Conservation (phyloP, 2,329 filamentous ascomycete species). For the Whalleya microplaca region DNA sequence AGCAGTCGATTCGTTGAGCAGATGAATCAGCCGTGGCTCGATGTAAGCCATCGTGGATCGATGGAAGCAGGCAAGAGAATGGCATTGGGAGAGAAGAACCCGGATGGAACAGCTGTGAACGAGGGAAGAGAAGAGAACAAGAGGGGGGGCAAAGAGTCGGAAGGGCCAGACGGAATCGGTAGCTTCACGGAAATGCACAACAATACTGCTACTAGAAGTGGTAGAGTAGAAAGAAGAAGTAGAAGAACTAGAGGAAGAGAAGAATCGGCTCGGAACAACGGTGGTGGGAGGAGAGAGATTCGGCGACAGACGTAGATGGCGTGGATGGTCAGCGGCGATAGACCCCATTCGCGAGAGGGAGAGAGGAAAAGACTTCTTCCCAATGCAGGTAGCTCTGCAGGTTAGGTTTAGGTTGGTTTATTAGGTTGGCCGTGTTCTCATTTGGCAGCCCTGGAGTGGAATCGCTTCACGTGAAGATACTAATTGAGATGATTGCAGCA, state of each 20-base stretch:
- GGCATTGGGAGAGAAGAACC: constrained; percentile 43
- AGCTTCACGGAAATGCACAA: neutral
- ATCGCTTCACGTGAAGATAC: constrained; percentile 20
- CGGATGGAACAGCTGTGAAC: constrained; percentile 17
- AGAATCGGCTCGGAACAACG: neutral
- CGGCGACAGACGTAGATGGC: neutral
- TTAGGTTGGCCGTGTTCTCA: neutral
- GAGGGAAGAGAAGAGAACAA: constrained; percentile 10
- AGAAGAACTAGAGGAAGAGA: neutral
- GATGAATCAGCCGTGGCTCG: constrained; percentile 68
- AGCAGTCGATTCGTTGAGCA: constrained; percentile 61
- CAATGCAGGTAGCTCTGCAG: constrained; percentile 11
- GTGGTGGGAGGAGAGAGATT: neutral
- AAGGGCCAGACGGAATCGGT: neutral
- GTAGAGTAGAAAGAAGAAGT: neutral
- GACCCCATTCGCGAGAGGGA: constrained; percentile 6
- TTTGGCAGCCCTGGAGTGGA: neutral
- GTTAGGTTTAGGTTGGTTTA: no score
- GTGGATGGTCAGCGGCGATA: no score
- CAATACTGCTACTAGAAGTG: neutral
- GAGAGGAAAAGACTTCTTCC: constrained; percentile 20
- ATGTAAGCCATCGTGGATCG: constrained; percentile 64
- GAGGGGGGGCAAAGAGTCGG: constrained; percentile 10
- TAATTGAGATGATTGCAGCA: neutral
- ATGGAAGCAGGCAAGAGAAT: constrained; percentile 34